phyloP scores from a whole-genome alignment of 345 rosid genomes.

The Salix suchowensis region DNA sequence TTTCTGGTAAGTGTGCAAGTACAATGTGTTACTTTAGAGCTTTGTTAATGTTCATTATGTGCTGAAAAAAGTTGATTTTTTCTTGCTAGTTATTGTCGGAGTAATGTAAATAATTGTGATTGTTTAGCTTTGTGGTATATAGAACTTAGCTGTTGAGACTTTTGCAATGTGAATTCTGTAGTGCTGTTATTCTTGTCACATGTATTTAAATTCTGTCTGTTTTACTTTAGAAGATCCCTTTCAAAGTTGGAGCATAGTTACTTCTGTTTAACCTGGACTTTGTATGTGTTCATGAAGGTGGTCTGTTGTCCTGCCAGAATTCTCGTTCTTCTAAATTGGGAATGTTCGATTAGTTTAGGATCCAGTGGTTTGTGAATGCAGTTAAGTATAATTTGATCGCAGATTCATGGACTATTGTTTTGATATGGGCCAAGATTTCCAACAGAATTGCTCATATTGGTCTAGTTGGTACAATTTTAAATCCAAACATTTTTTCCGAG shows the following conservation, averaged over 20 bases:
- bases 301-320: neutral
- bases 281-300: neutral
- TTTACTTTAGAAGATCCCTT: neutral
- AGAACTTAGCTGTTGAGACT: neutral
- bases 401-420: neutral
- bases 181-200: neutral
- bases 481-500: neutral
- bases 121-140: neutral
- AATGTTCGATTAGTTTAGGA: neutral
- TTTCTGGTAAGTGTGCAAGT: constrained; percentile 41
- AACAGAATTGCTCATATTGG: neutral
- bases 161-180: neutral
- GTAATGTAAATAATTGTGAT: neutral
- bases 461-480: neutral
- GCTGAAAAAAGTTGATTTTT: neutral
- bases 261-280: neutral
- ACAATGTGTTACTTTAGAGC: neutral
- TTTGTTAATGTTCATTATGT: neutral
- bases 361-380: neutral
- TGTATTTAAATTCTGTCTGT: neutral
- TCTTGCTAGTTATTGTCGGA: neutral
- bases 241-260: neutral
- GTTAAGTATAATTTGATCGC: neutral
- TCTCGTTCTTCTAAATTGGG: neutral
- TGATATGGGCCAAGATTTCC: neutral